A percentile compares a stretch with the other conserved stretches of the same genome.
phyloP scores from a whole-genome alignment of 441 rosid genomes.

The Adansonia gregorii region DNA sequence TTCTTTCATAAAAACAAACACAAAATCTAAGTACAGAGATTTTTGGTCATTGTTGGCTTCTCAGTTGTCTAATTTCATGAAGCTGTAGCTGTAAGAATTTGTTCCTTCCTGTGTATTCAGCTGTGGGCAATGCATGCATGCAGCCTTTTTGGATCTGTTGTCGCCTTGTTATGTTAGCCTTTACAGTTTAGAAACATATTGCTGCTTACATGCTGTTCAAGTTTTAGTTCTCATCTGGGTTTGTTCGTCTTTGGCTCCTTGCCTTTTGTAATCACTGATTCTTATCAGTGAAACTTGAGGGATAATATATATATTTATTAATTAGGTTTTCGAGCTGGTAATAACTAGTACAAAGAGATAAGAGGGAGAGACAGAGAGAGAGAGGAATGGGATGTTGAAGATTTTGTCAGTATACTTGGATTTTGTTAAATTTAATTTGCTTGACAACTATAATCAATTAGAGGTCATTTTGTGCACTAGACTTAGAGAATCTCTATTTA shows the following conservation, averaged over 20 bases:
- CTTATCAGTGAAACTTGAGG: no score
- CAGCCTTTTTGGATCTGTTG: not conserved
- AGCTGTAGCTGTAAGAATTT: constrained; percentile 7
- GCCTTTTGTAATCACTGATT: not conserved
- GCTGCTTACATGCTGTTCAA: not conserved
- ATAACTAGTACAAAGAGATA: no score
- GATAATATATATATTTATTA: no score
- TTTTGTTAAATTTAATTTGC: not conserved
- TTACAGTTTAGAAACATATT: no score
- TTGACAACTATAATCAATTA: not conserved
- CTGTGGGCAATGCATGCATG: not conserved
- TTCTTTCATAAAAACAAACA: constrained; percentile 9
- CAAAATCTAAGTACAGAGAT: constrained; percentile 27
- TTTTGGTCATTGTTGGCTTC: constrained; percentile 28
- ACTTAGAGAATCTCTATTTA: not conserved
- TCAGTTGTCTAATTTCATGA: constrained; percentile 21
- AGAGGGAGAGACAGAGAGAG: not conserved
- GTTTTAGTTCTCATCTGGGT: not conserved
- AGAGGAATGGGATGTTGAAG: not conserved
- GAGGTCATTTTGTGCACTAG: no score
- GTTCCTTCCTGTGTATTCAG: not conserved
- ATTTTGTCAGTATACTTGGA: not conserved
- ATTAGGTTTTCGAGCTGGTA: no score
- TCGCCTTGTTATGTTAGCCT: not conserved
- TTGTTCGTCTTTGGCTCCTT: not conserved